Evolutionary conservation across 2,329 filamentous ascomycete genomes (phyloP).

Genomic region (Colletotrichum cuscutae): DNA sequence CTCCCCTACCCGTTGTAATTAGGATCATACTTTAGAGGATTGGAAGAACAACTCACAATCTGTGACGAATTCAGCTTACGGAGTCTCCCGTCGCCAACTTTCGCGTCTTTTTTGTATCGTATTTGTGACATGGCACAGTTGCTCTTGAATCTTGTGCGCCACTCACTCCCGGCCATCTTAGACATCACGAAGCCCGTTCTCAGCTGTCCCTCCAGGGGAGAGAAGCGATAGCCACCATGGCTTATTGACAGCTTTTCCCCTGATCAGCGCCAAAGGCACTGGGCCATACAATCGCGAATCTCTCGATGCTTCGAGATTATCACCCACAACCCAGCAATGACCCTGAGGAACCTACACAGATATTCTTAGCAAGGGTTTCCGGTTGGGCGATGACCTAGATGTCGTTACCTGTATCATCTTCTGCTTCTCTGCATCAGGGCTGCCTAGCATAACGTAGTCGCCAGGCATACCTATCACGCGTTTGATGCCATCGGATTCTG

Average conservation of each 20-base stretch:
- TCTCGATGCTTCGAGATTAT: conserved; percentile 84
- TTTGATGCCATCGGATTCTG: conserved; percentile 74
- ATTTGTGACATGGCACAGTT: not conserved
- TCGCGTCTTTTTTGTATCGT: not conserved
- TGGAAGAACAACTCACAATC: conserved; percentile 12
- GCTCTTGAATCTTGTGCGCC: not conserved
- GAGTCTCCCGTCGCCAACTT: not conserved
- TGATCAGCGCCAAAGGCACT: conserved; percentile 84
- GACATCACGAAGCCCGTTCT: conserved; percentile 52
- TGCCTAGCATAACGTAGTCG: conserved; percentile 77
- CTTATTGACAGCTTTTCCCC: conserved; percentile 82
- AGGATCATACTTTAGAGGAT: conserved; percentile 36
- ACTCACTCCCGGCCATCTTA: conserved; percentile 21
- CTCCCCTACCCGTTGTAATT: conserved; percentile 34
- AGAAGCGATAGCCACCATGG: conserved; percentile 58
- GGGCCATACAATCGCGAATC: conserved; percentile 91
- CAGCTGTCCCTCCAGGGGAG: conserved; percentile 9
- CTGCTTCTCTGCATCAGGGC: conserved; percentile 56
- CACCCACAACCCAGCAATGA: conserved; percentile 91
- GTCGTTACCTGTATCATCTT: conserved; percentile 72
- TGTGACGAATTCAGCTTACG: conserved; percentile 10
- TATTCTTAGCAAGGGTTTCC: not conserved
- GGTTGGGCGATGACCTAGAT: not conserved
- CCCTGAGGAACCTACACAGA: conserved; percentile 79
- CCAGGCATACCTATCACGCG: conserved; percentile 81